Percentiles rank a stretch among this genome's conserved stretches.
These are phyloP conservation scores for Leavenworthia alabamica DNA, from an alignment of 345 rosid genomes.

Conservation along the genomic window DNA sequence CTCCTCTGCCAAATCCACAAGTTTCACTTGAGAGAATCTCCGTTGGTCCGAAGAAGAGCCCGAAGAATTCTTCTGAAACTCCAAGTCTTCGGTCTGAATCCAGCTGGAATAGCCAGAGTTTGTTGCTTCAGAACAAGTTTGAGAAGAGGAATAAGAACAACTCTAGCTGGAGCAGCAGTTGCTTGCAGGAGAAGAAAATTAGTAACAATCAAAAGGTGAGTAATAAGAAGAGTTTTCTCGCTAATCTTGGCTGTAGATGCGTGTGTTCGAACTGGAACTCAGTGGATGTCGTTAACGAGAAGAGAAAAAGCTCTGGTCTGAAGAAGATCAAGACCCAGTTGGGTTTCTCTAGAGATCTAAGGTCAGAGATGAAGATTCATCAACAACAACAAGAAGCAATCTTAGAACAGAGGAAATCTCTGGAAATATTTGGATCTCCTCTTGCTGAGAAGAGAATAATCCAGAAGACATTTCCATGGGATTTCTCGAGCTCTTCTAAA, in stretches of 20 bases:
- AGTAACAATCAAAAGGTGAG: slow-evolving; percentile 11
- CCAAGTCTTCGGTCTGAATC: slow-evolving; percentile 39
- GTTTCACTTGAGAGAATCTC: slow-evolving; percentile 9
- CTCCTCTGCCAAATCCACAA: slow-evolving; percentile 21
- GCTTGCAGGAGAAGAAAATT: slow-evolving; percentile 17
- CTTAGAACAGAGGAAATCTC: slow-evolving; percentile 39
- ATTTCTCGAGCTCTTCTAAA: slow-evolving; percentile 25
- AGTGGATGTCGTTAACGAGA: slow-evolving; percentile 45
- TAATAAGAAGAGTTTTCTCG: slow-evolving; percentile 45
- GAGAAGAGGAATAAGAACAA: slow-evolving; percentile 37
- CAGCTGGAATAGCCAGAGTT: slow-evolving; percentile 46
- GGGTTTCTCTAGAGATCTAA: slow-evolving; percentile 35
- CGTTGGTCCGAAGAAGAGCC: slow-evolving; percentile 8
- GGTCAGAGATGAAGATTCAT: slow-evolving; percentile 21
- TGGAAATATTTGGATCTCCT: slow-evolving; percentile 62
- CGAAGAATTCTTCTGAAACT: slow-evolving; percentile 21
- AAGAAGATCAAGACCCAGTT: slow-evolving; percentile 18
- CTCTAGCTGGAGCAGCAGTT: slow-evolving; percentile 14
- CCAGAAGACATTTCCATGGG: slow-evolving; percentile 51
- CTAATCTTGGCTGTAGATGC: slow-evolving; percentile 56
- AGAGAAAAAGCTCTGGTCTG: slow-evolving; percentile 18
- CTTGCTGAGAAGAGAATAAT: slow-evolving; percentile 33
- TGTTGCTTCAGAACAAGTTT: slow-evolving; percentile 54
- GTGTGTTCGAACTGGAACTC: slow-evolving; percentile 49
- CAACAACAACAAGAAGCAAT: slow-evolving; percentile 19